Evolutionary conservation across 2,329 filamentous ascomycete species (phyloP).

Genomic region (Penicillium italicum): DNA sequence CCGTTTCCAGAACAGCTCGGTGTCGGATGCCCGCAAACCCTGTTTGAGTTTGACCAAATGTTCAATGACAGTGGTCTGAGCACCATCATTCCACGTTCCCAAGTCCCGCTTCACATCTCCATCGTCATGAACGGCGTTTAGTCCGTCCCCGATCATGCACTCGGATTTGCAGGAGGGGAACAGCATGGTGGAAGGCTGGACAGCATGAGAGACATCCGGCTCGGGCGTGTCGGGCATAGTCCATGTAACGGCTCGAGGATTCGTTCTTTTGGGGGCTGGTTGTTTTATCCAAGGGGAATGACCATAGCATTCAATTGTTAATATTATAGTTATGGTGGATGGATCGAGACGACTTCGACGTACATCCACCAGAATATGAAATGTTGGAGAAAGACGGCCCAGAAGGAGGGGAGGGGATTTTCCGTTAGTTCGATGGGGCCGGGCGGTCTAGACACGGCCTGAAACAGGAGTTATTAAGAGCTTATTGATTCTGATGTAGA

Average conservation of each 20-base stretch:
- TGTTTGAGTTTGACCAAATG: slow-evolving; percentile 58
- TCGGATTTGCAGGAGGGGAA: slow-evolving; percentile 34
- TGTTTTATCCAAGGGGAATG: background rate
- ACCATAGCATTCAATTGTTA: slow-evolving; percentile 10
- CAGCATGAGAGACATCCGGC: slow-evolving; percentile 30
- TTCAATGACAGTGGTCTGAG: slow-evolving; percentile 61
- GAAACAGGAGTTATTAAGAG: slow-evolving; percentile 17
- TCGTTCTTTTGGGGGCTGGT: background rate
- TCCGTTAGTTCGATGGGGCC: slow-evolving; percentile 25
- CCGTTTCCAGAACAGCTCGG: slow-evolving; percentile 61
- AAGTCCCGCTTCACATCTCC: slow-evolving; percentile 25
- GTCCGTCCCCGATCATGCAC: slow-evolving; percentile 23
- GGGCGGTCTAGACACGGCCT: slow-evolving; percentile 34
- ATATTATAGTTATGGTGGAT: background rate
- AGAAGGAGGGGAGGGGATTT: slow-evolving; percentile 25
- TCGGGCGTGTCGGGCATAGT: slow-evolving; percentile 35
- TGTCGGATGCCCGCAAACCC: slow-evolving; percentile 50
- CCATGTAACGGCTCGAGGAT: slow-evolving; percentile 25
- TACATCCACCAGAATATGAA: slow-evolving; percentile 3
- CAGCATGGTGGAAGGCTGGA: slow-evolving; percentile 25
- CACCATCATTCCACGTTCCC: slow-evolving; percentile 39
- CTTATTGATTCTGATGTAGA: background rate
- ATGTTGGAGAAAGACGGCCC: slow-evolving; percentile 2
- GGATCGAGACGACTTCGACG: slow-evolving; percentile 5
- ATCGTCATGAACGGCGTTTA: slow-evolving; percentile 20